These are phyloP conservation scores for Ganoderma resinaceum DNA, from an alignment of 1,284 basidiomycete genomes.

Conservation along the genomic window DNA sequence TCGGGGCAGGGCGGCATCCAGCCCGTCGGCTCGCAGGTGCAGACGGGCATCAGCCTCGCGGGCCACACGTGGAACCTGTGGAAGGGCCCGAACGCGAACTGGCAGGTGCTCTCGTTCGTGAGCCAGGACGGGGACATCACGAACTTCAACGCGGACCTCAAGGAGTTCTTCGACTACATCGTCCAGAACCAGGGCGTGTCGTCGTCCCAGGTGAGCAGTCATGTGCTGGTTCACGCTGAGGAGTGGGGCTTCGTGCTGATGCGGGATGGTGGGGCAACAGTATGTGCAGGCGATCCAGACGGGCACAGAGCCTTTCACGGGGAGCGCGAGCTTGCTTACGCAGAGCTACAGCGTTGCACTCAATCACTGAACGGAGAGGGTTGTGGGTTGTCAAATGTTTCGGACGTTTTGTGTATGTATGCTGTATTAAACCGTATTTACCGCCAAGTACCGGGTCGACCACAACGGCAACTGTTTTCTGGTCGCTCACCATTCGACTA, in stretches of 20 bases:
- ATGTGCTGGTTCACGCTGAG: not conserved
- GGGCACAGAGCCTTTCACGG: slow-evolving; percentile 76
- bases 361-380: slow-evolving; percentile 15
- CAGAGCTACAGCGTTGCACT: slow-evolving; percentile 36
- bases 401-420: not conserved
- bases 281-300: slow-evolving; percentile 70
- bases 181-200: slow-evolving; percentile 37
- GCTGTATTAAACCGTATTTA: not conserved
- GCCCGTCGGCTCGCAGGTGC: slow-evolving; percentile 59
- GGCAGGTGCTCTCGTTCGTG: slow-evolving; percentile 65
- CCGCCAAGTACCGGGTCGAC: not conserved
- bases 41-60: slow-evolving; percentile 49
- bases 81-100: slow-evolving; percentile 61
- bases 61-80: slow-evolving; percentile 65
- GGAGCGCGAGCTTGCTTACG: slow-evolving; percentile 44
- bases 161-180: slow-evolving; percentile 55
- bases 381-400: not conserved
- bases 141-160: slow-evolving; percentile 61
- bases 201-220: slow-evolving; percentile 33
- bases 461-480: no score
- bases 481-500: no score
- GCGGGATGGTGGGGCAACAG: slow-evolving; percentile 48
- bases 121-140: slow-evolving; percentile 55
- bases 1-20: slow-evolving; percentile 64
- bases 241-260: not conserved